These are phyloP conservation scores for Coemansia sp. DNA, from an alignment of 371 early-diverging fungal genomes.

Conservation along the genomic window DNA sequence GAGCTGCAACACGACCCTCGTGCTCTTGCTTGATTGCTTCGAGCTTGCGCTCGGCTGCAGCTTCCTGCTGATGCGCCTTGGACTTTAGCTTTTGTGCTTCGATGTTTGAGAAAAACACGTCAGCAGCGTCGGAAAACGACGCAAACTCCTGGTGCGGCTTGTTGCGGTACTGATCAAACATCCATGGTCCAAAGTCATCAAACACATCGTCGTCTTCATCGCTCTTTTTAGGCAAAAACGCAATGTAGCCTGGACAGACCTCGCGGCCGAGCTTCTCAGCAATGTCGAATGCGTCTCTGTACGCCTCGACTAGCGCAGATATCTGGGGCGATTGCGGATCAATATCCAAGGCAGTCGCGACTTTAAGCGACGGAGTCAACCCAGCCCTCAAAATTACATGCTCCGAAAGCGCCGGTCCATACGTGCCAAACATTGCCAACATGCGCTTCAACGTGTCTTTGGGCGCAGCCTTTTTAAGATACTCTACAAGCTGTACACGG, in stretches of 20 bases:
- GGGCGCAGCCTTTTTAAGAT: conserved; percentile 60
- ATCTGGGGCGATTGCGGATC: conserved; percentile 37
- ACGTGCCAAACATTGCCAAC: conserved; percentile 64
- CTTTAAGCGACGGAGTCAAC: conserved; percentile 64
- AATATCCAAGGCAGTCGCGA: conserved; percentile 44
- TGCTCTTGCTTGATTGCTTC: conserved; percentile 80
- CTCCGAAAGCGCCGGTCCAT: conserved; percentile 87
- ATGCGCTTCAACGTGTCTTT: conserved; percentile 77
- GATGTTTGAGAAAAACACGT: conserved; percentile 86
- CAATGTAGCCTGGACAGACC: conserved; percentile 51
- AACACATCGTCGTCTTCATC: conserved; percentile 58
- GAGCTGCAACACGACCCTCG: conserved; percentile 67
- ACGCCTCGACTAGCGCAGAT: conserved; percentile 46
- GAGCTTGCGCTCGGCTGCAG: conserved; percentile 77
- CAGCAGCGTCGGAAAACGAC: conserved; percentile 83
- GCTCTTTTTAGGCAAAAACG: conserved; percentile 12
- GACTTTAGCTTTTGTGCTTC: conserved; percentile 82
- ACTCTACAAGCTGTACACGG: conserved; percentile 56
- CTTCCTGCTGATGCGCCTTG: conserved; percentile 70
- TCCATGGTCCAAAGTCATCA: conserved; percentile 87
- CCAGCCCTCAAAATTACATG: conserved; percentile 74
- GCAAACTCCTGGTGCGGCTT: conserved; percentile 59
- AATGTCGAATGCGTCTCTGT: conserved; percentile 53
- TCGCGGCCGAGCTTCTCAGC: conserved; percentile 32
- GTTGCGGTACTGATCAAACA: conserved; percentile 68